Base-by-base conservation (phyloP, 164 flowering plant genomes). In the Vitis amurensis region DNA sequence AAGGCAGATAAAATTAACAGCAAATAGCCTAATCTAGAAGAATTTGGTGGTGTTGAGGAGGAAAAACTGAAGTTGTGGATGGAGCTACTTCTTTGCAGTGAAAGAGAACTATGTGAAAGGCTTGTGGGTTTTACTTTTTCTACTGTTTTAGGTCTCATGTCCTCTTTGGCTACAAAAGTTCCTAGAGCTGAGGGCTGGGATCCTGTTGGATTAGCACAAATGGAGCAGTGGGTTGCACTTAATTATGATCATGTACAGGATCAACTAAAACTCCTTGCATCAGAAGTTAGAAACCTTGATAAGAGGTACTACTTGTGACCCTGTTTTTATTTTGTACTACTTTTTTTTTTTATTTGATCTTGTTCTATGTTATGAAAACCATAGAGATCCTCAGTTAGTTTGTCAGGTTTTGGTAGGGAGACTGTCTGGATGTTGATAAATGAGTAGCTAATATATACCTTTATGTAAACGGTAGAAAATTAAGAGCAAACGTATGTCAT, bases 101-200 rank as follows among this genome's bases (percentile, higher is more conserved):
- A 93, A 84, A 86, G 68, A 61, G 91, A 91, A 80, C 85, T 93
- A 30, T 80, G 91, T 58, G 85, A 81, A 77, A 85, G 98, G 83
- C 89, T 95, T 71, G 89, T 90, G 27, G 80, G 83, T 59, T 73
- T 81, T 50, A 83, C 82, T 71, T 79, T 91, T 70, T 76, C 88
- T 27, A 76, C 88, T 71, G 77, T 72, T 66, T 55, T 78, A 30
- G 57, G 53, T 67, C 64, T 55, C 27, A 48, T 47, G 31, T 71
- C 88, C 49, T 62, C 49, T 70, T 66, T 85, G 50, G 61, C 76
- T 13, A 31, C 71, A 50, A 68, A 48, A 49, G 14, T 61, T 67
- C 55, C 57, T 53, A 59, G 52, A 61, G 55, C 56, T 53, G 71
- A 83, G 47, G 31, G 61, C 68, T 89, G 97, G 93, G 68, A 51